These are phyloP conservation scores for Gossypium australe DNA, from an alignment of 345 rosid species.

Conservation along the genomic window DNA sequence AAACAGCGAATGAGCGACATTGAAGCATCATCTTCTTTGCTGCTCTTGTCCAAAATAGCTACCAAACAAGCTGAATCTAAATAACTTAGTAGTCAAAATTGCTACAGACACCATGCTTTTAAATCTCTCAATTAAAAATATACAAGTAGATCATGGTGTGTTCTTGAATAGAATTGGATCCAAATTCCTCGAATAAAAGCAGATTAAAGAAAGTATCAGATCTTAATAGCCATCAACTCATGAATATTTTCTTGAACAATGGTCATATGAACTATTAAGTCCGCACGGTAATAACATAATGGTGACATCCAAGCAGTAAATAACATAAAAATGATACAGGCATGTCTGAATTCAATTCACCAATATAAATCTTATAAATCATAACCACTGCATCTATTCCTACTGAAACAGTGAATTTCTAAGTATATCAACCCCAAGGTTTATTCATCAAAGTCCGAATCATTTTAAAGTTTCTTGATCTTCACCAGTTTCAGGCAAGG, in stretches of 20 bases:
- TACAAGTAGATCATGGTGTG: constrained; percentile 10
- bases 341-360: constrained; percentile 6
- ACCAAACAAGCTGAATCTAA: background rate
- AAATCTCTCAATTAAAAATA: background rate
- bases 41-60: constrained; percentile 1
- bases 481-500: constrained; percentile 65
- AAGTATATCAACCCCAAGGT: constrained; percentile 2
- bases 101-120: background rate
- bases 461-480: constrained; percentile 48
- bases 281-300: background rate
- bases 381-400: constrained; percentile 7
- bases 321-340: constrained; percentile 24
- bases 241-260: constrained; percentile 9
- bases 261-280: background rate
- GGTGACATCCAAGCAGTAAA: constrained; percentile 10
- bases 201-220: background rate
- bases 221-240: background rate
- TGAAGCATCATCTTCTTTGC: constrained; percentile 23
- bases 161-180: constrained; percentile 1
- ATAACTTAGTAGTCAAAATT: background rate
- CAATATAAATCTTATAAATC: constrained; percentile 19
- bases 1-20: constrained; percentile 8
- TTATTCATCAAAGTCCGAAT: constrained; percentile 57
- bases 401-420: constrained; percentile 13
- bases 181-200: background rate